Evolutionary conservation across 148 eudicot species (phyloP).

Genomic region (Polygonum aviculare): DNA sequence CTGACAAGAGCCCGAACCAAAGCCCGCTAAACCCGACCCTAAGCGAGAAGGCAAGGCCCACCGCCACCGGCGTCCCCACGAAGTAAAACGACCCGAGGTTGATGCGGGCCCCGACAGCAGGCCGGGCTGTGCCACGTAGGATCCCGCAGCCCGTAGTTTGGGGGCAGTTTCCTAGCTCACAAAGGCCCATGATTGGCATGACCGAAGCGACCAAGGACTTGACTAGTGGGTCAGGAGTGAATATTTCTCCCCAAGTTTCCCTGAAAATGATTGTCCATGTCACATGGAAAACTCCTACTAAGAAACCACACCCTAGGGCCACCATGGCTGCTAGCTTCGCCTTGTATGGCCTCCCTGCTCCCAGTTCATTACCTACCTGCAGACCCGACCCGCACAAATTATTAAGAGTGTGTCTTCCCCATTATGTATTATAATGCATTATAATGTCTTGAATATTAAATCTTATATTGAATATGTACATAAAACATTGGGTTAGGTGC

Average conservation of each 20-base stretch:
- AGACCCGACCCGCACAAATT: not conserved
- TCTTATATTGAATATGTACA: not conserved
- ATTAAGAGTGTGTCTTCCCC: too few relatives aligned
- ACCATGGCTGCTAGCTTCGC: conserved; percentile 82
- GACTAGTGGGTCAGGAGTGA: conserved; percentile 57
- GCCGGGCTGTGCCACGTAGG: conserved; percentile 82
- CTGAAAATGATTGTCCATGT: conserved; percentile 61
- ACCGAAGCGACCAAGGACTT: conserved; percentile 63
- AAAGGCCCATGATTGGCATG: conserved; percentile 81
- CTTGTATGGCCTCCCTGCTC: conserved; percentile 87
- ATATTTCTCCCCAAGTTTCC: conserved; percentile 60
- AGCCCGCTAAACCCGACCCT: conserved; percentile 65
- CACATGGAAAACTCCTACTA: conserved; percentile 55
- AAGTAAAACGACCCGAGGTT: conserved; percentile 79
- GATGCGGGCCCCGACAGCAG: conserved; percentile 74
- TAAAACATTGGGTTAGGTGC: not conserved
- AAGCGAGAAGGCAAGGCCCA: conserved; percentile 61
- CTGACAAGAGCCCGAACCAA: conserved; percentile 82
- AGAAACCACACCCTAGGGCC: conserved; percentile 67
- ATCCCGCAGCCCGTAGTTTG: conserved; percentile 96
- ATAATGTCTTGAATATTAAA: too few relatives aligned
- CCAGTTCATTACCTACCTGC: conserved; percentile 92
- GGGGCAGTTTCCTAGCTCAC: conserved; percentile 96
- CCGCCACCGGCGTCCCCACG: conserved; percentile 84
- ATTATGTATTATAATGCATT: too few relatives aligned